Conservation (phyloP, 208 protist genomes). For the Leishmania amazonensis region DNA sequence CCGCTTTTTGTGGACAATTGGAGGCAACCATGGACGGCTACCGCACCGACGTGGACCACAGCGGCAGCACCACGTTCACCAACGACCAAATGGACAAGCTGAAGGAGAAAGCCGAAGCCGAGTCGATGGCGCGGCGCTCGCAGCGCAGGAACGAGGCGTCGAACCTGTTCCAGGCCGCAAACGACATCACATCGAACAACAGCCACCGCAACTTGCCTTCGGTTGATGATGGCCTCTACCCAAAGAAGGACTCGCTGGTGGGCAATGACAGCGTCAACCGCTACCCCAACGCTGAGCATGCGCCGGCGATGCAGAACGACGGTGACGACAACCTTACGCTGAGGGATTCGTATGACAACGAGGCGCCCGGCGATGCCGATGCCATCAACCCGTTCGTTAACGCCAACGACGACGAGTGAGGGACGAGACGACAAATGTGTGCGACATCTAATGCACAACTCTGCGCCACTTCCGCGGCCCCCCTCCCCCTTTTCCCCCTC, state of each 20-base stretch:
- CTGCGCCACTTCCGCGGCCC: not conserved
- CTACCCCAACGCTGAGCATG: not conserved
- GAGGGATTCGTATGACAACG: not conserved
- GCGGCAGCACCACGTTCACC: not conserved
- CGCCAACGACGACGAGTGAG: not conserved
- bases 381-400: constrained; percentile 2
- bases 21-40: constrained; percentile 52
- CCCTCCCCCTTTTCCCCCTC: not conserved
- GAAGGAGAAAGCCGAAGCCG: constrained; percentile 30
- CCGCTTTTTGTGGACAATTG: constrained; percentile 53
- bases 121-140: constrained; percentile 28
- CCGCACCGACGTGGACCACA: constrained; percentile 36
- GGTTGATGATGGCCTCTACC: constrained; percentile 23
- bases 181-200: not conserved
- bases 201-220: not conserved
- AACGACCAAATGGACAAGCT: constrained; percentile 35
- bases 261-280: not conserved
- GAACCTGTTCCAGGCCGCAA: not conserved
- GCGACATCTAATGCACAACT: not conserved
- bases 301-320: not conserved
- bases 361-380: not conserved
- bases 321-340: not conserved
- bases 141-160: constrained; percentile 7
- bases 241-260: constrained; percentile 8
- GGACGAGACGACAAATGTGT: not conserved